A percentile compares a stretch with the other conserved stretches of the same genome.
Evolutionary conservation across 129 eudicot genomes (phyloP).

Genomic region (Scalesia atractyloides): DNA sequence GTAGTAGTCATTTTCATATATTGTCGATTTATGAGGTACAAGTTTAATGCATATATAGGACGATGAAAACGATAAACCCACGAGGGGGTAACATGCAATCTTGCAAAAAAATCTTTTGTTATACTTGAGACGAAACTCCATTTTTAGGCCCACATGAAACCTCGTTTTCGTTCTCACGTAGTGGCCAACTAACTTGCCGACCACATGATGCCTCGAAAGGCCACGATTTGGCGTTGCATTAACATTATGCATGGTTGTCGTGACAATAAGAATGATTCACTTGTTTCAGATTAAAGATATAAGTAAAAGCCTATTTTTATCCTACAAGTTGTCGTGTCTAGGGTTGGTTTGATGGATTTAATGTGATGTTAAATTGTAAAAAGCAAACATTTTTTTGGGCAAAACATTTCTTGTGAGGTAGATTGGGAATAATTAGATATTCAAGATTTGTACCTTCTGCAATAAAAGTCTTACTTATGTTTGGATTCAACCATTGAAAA

Average conservation of each 20-base stretch:
- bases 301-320: not conserved
- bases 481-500: constrained; percentile 4
- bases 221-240: constrained; percentile 20
- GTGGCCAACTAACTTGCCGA: constrained; percentile 55
- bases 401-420: constrained; percentile 10
- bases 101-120: constrained; percentile 28
- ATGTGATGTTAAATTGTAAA: constrained; percentile 1
- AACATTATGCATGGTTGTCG: constrained; percentile 18
- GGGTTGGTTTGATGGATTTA: not conserved
- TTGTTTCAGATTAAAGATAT: constrained; percentile 17
- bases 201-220: constrained; percentile 63
- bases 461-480: not conserved
- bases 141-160: constrained; percentile 41
- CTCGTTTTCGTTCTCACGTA: constrained; percentile 35
- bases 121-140: constrained; percentile 33
- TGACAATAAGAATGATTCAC: constrained; percentile 33
- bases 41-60: constrained; percentile 38
- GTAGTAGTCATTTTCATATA: constrained; percentile 46
- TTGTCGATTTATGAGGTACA: constrained; percentile 46
- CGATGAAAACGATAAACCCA: constrained; percentile 56
- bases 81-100: constrained; percentile 81
- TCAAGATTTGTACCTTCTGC: not conserved
- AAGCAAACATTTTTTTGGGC: not conserved
- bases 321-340: constrained; percentile 22
- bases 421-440: not conserved